These are phyloP conservation scores for Stenocarpella maydis DNA, from an alignment of 2,329 filamentous ascomycete genomes.

Conservation along the genomic window DNA sequence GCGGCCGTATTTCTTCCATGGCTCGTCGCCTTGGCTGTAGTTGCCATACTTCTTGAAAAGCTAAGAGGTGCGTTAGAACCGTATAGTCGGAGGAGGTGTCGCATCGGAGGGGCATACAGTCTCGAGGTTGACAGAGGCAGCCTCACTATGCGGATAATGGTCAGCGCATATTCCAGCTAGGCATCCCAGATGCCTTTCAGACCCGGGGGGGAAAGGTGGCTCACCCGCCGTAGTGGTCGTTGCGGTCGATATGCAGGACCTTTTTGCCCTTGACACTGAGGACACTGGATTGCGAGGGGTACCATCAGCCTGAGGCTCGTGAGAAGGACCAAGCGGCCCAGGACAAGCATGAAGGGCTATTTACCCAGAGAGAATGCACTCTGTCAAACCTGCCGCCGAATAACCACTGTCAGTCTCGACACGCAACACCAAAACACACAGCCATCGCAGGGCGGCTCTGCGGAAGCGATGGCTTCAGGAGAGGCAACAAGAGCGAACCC, in stretches of 20 bases:
- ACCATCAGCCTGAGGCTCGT: slow-evolving; percentile 10
- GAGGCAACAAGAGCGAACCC: slow-evolving; percentile 31
- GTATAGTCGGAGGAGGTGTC: slow-evolving; percentile 32
- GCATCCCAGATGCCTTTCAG: neutral
- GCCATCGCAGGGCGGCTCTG: slow-evolving; percentile 21
- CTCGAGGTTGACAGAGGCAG: slow-evolving; percentile 96
- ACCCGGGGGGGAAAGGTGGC: slow-evolving; percentile 47
- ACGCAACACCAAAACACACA: slow-evolving; percentile 33
- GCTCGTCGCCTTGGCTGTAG: slow-evolving; percentile 79
- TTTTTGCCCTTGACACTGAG: slow-evolving; percentile 99
- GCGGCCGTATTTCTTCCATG: slow-evolving; percentile 97
- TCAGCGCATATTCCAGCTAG: slow-evolving; percentile 7
- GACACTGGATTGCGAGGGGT: slow-evolving; percentile 64
- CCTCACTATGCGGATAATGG: slow-evolving; percentile 68
- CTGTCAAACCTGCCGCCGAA: slow-evolving; percentile 78
- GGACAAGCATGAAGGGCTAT: neutral
- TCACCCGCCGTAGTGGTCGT: slow-evolving; percentile 97
- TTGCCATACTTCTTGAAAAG: slow-evolving; percentile 98
- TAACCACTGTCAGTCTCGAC: slow-evolving; percentile 35
- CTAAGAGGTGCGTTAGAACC: slow-evolving; percentile 52
- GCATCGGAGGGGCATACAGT: slow-evolving; percentile 64
- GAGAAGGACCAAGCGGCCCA: neutral
- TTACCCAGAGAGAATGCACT: slow-evolving; percentile 98
- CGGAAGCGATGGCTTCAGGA: slow-evolving; percentile 39
- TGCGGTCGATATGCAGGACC: slow-evolving; percentile 98